A percentile compares a stretch with the other conserved stretches of the same genome.
These are phyloP conservation scores for Crucihimalaya himalaica DNA, from an alignment of 345 rosid species.

Conservation along the genomic window DNA sequence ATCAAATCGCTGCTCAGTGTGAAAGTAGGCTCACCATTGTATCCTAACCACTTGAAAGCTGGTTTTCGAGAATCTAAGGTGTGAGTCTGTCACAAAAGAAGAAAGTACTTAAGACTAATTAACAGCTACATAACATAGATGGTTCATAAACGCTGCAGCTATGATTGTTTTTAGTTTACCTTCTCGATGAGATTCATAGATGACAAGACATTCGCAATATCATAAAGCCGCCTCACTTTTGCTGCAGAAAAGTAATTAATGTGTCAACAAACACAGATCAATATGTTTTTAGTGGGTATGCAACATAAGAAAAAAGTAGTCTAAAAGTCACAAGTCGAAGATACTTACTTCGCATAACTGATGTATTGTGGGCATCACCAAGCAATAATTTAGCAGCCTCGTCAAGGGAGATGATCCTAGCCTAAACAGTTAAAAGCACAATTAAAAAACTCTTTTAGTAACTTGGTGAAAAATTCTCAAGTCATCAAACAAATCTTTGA, in stretches of 20 bases:
- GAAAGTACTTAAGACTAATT: not conserved
- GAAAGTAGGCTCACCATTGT: constrained; percentile 48
- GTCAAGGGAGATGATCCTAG: constrained; percentile 72
- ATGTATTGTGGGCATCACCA: constrained; percentile 72
- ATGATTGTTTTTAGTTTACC: constrained; percentile 44
- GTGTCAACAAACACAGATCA: constrained; percentile 1
- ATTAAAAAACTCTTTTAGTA: constrained; percentile 7
- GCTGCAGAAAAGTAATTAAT: constrained; percentile 49
- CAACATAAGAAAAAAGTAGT: not conserved
- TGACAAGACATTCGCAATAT: constrained; percentile 84
- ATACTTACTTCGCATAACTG: constrained; percentile 73
- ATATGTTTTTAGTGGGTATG: not conserved
- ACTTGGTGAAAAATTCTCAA: not conserved
- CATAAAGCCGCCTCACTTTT: constrained; percentile 88
- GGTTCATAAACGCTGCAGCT: not conserved
- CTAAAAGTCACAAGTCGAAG: not conserved
- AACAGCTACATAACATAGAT: not conserved
- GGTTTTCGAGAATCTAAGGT: constrained; percentile 73
- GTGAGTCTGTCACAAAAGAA: constrained; percentile 62
- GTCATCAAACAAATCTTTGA: not conserved
- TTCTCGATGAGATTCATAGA: constrained; percentile 88
- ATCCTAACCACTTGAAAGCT: constrained; percentile 90
- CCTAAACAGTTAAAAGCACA: constrained; percentile 44
- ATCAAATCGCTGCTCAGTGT: constrained; percentile 39
- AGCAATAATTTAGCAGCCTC: constrained; percentile 76